Evolutionary conservation across 164 flowering plant genomes (phyloP).

Genomic region (Aristolochia fimbriata): DNA sequence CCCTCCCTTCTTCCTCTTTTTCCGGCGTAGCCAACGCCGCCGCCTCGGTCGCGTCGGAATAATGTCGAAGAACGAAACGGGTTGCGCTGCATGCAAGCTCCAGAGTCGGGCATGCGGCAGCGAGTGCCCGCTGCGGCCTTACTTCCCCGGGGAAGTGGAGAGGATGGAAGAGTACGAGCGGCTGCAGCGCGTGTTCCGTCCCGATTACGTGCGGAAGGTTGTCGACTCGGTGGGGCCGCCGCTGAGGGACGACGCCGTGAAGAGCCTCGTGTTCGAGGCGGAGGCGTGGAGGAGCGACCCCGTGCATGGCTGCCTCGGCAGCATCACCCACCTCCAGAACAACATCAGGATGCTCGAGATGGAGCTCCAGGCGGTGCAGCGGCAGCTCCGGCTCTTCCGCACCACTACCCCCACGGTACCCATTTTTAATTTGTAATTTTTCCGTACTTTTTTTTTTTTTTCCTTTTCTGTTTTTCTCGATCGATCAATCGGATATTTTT

Average conservation of each 20-base stretch:
- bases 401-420: not conserved
- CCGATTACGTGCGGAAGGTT: constrained; percentile 21
- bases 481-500: no score
- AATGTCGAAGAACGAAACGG: not conserved
- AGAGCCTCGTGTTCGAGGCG: constrained; percentile 17
- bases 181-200: constrained; percentile 29
- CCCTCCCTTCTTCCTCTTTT: not conserved
- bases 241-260: constrained; percentile 10
- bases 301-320: not conserved
- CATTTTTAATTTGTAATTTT: no score
- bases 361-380: not conserved
- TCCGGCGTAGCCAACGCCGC: not conserved
- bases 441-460: no score
- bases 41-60: not conserved
- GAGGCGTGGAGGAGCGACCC: constrained; percentile 16
- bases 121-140: constrained; percentile 22
- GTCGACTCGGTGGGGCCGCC: not conserved
- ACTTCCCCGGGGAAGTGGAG: constrained; percentile 21
- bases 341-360: not conserved
- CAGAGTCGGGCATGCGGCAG: constrained; percentile 24
- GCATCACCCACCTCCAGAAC: not conserved
- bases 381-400: not conserved
- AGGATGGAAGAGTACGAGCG: constrained; percentile 10
- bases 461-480: no score
- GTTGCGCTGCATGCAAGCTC: constrained; percentile 42